Conservation (phyloP, 805 yeast species). For the Millerago galiae region DNA sequence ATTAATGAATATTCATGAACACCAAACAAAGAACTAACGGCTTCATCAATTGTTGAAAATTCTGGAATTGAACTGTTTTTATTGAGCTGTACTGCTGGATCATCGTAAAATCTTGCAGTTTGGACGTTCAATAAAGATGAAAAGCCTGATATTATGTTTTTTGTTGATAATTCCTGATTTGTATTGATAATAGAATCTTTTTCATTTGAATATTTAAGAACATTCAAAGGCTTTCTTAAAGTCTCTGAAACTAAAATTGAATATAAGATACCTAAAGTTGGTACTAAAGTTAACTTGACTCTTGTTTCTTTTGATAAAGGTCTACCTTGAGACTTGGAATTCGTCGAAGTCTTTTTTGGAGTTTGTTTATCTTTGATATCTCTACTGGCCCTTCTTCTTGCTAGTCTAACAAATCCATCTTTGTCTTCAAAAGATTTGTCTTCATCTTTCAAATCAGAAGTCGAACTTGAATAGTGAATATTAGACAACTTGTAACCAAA, state of each 20-base stretch:
- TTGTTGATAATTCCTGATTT: constrained; percentile 18
- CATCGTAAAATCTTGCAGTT: constrained; percentile 19
- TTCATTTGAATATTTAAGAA: constrained; percentile 18
- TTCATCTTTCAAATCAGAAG: constrained; percentile 1
- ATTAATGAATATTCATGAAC: constrained; percentile 37
- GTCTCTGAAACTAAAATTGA: constrained; percentile 33
- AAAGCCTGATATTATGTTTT: constrained; percentile 17
- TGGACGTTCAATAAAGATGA: constrained; percentile 18
- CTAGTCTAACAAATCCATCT: constrained; percentile 18
- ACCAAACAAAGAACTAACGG: constrained; percentile 37
- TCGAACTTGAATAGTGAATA: not conserved
- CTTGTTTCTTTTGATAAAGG: constrained; percentile 47
- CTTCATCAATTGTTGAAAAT: constrained; percentile 37
- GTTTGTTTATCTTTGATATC: constrained; percentile 14
- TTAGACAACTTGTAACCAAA: not conserved
- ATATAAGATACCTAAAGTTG: constrained; percentile 38
- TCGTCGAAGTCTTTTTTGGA: constrained; percentile 5
- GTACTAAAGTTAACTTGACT: constrained; percentile 41
- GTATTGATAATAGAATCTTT: constrained; percentile 9
- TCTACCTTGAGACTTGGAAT: constrained; percentile 28
- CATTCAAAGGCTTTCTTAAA: constrained; percentile 17
- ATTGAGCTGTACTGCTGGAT: constrained; percentile 29
- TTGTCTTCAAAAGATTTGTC: constrained; percentile 6
- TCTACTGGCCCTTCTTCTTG: constrained; percentile 20
- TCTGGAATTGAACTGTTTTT: constrained; percentile 28